Percentiles rank a stretch among this genome's conserved stretches.
phyloP scores from a whole-genome alignment of 1,284 basidiomycete genomes.

The Leucoagaricus sp. region DNA sequence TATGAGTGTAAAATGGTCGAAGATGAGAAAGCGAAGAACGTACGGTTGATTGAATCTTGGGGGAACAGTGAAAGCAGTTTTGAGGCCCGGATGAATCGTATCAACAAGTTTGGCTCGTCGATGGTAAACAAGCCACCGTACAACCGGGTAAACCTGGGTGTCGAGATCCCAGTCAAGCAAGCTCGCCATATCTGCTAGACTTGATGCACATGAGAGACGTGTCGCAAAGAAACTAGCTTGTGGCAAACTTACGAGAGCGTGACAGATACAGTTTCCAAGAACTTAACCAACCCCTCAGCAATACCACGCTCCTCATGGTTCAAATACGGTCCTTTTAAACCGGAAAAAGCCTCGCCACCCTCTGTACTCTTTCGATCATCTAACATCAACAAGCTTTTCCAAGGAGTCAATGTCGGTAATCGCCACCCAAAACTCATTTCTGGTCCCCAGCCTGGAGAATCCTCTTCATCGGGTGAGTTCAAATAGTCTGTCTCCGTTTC shows the following conservation, averaged over 20 bases:
- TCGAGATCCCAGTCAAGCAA: slow-evolving; percentile 86
- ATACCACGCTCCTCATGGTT: slow-evolving; percentile 64
- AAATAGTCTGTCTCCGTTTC: slow-evolving; percentile 49
- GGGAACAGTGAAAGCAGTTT: slow-evolving; percentile 81
- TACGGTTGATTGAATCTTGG: slow-evolving; percentile 69
- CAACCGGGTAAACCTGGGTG: slow-evolving; percentile 83
- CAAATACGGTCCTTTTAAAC: slow-evolving; percentile 58
- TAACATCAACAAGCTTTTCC: slow-evolving; percentile 87
- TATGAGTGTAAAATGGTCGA: background rate
- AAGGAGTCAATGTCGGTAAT: slow-evolving; percentile 79
- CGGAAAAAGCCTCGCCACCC: slow-evolving; percentile 59
- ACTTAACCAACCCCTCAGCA: slow-evolving; percentile 69
- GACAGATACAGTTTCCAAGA: slow-evolving; percentile 67
- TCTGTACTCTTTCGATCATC: slow-evolving; percentile 54
- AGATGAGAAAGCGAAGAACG: slow-evolving; percentile 29
- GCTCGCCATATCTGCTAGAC: slow-evolving; percentile 82
- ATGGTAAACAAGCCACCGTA: slow-evolving; percentile 89
- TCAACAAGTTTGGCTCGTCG: slow-evolving; percentile 89
- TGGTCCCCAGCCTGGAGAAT: slow-evolving; percentile 63
- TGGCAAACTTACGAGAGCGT: slow-evolving; percentile 56
- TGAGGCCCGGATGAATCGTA: slow-evolving; percentile 77
- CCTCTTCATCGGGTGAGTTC: slow-evolving; percentile 41
- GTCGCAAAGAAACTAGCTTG: background rate
- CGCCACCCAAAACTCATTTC: slow-evolving; percentile 71
- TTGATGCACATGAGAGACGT: slow-evolving; percentile 38